These are phyloP conservation scores for Chlorella sp. DNA, from an alignment of 139 green algal species.

Conservation along the genomic window DNA sequence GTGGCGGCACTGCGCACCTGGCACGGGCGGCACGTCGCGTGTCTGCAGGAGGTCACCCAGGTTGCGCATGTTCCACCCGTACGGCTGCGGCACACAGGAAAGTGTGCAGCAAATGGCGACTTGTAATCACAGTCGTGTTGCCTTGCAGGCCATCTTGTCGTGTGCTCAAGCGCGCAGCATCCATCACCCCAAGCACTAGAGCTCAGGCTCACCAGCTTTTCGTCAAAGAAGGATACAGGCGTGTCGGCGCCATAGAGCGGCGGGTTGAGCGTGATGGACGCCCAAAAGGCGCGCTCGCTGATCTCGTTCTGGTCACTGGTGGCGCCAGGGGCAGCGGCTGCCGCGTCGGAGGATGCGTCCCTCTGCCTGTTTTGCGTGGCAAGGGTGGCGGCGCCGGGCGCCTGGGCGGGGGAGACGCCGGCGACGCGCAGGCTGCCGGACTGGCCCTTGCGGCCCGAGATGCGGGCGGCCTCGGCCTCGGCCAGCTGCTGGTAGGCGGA, in stretches of 20 bases:
- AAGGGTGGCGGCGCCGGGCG: not conserved
- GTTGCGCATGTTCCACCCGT: slow-evolving; percentile 63
- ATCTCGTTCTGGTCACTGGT: not conserved
- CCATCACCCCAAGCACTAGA: too few species aligned
- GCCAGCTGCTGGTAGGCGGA: slow-evolving; percentile 33
- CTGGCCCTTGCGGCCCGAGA: not conserved
- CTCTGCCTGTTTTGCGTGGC: too few species aligned
- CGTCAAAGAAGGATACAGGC: slow-evolving; percentile 57
- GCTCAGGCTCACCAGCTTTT: too few species aligned
- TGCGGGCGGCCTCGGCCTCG: slow-evolving; percentile 17
- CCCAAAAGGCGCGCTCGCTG: slow-evolving; percentile 52
- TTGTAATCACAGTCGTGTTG: too few species aligned
- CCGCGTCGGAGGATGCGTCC: not conserved
- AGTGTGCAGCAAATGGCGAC: too few species aligned
- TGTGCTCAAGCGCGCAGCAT: too few species aligned
- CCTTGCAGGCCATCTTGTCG: too few species aligned
- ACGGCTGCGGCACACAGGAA: too few species aligned
- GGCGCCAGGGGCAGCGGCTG: not conserved
- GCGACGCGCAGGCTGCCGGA: not conserved
- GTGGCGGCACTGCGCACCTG: too few species aligned
- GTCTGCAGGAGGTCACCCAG: slow-evolving; percentile 43
- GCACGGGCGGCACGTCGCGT: slow-evolving; percentile 23
- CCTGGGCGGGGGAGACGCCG: not conserved
- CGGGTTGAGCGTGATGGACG: slow-evolving; percentile 48
- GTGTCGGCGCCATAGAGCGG: slow-evolving; percentile 61